A percentile compares a stretch with the other conserved stretches of the same genome.
These are phyloP conservation scores for Venturia carpophila DNA, from an alignment of 2,329 filamentous ascomycete genomes.

Conservation along the genomic window DNA sequence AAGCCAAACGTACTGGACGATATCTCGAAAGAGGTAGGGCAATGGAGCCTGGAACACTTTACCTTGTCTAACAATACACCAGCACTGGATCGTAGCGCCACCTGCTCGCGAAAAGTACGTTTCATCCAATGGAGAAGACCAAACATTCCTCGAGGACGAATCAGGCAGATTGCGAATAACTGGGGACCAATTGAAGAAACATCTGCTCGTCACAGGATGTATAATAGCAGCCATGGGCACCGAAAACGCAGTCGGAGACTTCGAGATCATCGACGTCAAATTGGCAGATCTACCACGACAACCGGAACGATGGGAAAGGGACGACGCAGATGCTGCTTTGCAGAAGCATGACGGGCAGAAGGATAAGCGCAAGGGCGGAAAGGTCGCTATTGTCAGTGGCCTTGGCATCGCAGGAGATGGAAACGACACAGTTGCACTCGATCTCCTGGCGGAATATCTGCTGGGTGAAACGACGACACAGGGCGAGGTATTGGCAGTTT, in stretches of 20 bases:
- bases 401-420: slow-evolving; percentile 72
- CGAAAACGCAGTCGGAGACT: slow-evolving; percentile 84
- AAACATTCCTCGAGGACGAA: slow-evolving; percentile 88
- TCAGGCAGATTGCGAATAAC: slow-evolving; percentile 78
- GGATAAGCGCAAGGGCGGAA: slow-evolving; percentile 46
- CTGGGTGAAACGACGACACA: slow-evolving; percentile 69
- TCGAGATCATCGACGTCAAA: slow-evolving; percentile 85
- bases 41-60: not conserved
- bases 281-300: slow-evolving; percentile 81
- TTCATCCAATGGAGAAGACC: slow-evolving; percentile 48
- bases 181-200: slow-evolving; percentile 58
- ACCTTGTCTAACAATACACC: slow-evolving; percentile 15
- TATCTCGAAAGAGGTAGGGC: slow-evolving; percentile 73
- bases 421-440: slow-evolving; percentile 65
- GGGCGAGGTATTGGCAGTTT: slow-evolving; percentile 57
- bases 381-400: slow-evolving; percentile 84
- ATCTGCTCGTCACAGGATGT: slow-evolving; percentile 81
- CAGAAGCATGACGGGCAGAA: slow-evolving; percentile 34
- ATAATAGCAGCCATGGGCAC: slow-evolving; percentile 93
- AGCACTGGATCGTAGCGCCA: slow-evolving; percentile 86
- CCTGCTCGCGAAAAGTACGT: slow-evolving; percentile 70
- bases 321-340: slow-evolving; percentile 39
- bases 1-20: slow-evolving; percentile 97
- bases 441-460: slow-evolving; percentile 77
- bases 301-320: slow-evolving; percentile 67